Evolutionary conservation across 768 basidiomycete genomes (phyloP).

Genomic region (Pisolithus marmoratus): DNA sequence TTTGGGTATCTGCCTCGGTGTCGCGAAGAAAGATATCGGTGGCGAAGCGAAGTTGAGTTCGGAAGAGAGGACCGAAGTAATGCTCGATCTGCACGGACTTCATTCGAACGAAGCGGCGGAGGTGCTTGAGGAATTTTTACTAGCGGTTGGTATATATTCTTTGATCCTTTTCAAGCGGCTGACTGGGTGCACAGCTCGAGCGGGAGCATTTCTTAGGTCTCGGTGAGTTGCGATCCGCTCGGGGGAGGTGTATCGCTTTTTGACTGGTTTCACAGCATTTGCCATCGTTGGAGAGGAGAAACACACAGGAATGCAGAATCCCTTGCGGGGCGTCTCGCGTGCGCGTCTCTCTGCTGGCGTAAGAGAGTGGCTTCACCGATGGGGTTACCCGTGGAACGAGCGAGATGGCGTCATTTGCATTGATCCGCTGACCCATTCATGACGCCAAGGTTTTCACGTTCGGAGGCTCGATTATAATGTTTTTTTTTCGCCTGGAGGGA

Average conservation of each 20-base stretch:
- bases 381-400: constrained; percentile 96
- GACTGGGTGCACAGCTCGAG: constrained; percentile 54
- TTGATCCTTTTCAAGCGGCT: constrained; percentile 10
- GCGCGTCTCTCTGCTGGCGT: constrained; percentile 81
- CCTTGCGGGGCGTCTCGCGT: constrained; percentile 73
- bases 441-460: constrained; percentile 3
- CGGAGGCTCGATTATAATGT: too few relatives aligned
- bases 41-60: constrained; percentile 54
- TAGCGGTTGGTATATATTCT: constrained; percentile 56
- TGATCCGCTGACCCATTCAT: constrained; percentile 72
- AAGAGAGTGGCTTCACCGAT: constrained; percentile 86
- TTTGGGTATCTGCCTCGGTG: constrained; percentile 82
- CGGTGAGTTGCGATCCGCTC: constrained; percentile 39
- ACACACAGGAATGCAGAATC: constrained; percentile 89
- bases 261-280: constrained; percentile 49
- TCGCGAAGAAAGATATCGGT: constrained; percentile 54
- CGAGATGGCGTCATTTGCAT: constrained; percentile 86
- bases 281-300: constrained; percentile 93
- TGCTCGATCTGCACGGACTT: constrained; percentile 89
- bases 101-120: constrained; percentile 93
- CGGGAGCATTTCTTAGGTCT: constrained; percentile 84
- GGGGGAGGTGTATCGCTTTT: not conserved
- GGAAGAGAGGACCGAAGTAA: constrained; percentile 87
- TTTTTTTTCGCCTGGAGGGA: too few relatives aligned
- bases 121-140: constrained; percentile 82